A percentile compares a stretch with the other conserved stretches of the same genome.
These are phyloP conservation scores for Coemansia sp. DNA, from an alignment of 192 early-diverging fungal species.

Conservation along the genomic window DNA sequence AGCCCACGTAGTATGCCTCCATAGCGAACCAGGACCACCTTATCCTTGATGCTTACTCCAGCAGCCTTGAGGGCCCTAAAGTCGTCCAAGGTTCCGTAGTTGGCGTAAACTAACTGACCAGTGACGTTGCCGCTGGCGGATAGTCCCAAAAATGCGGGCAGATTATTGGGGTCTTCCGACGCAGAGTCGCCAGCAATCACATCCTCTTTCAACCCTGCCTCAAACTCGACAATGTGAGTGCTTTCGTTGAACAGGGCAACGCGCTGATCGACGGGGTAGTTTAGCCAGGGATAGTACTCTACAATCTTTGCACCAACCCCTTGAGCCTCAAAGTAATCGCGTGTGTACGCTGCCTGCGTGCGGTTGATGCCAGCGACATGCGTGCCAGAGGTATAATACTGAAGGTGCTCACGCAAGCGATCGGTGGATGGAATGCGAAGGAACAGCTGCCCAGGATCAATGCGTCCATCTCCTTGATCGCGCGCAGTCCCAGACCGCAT, in stretches of 20 bases:
- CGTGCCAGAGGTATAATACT: constrained; percentile 60
- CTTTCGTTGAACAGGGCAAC: constrained; percentile 58
- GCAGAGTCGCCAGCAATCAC: constrained; percentile 64
- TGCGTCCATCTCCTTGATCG: constrained; percentile 9
- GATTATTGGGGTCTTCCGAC: constrained; percentile 58
- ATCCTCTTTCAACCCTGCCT: constrained; percentile 63
- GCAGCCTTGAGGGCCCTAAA: constrained; percentile 48
- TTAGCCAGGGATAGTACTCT: constrained; percentile 64
- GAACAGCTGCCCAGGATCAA: constrained; percentile 48
- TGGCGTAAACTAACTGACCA: constrained; percentile 64
- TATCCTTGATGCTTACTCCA: constrained; percentile 52
- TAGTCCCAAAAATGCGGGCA: constrained; percentile 67
- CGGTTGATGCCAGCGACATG: constrained; percentile 63
- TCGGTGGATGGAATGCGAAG: constrained; percentile 48
- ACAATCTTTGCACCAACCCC: constrained; percentile 61
- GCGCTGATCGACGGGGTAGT: constrained; percentile 55
- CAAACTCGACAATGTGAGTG: constrained; percentile 49
- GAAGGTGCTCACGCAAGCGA: constrained; percentile 47
- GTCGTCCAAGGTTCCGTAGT: constrained; percentile 64
- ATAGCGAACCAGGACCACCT: constrained; percentile 63
- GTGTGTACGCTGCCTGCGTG: constrained; percentile 58
- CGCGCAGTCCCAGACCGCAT: neutral
- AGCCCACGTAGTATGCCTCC: constrained; percentile 59
- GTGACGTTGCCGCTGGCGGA: constrained; percentile 66
- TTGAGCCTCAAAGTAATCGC: constrained; percentile 50